Conservation (phyloP, 208 protist genomes). For the Leishmania braziliensis region DNA sequence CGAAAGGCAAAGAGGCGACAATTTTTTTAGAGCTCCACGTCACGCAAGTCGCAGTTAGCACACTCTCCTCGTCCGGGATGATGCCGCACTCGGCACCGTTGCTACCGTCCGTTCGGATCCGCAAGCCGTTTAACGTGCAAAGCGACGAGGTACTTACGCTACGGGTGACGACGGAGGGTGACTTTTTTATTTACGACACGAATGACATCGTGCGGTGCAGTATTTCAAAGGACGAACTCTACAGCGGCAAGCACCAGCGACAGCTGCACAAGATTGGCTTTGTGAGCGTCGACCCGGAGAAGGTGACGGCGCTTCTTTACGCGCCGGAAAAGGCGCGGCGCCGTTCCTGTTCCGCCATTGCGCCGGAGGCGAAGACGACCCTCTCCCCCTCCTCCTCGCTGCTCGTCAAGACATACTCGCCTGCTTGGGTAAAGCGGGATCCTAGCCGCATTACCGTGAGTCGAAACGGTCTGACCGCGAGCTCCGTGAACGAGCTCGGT, state of each 20-base stretch:
- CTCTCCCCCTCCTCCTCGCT: constrained; percentile 2
- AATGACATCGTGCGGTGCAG: constrained; percentile 80
- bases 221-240: constrained; percentile 52
- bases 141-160: constrained; percentile 75
- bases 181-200: constrained; percentile 82
- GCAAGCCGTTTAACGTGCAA: constrained; percentile 64
- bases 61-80: constrained; percentile 25
- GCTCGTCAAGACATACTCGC: constrained; percentile 45
- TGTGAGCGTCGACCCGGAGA: constrained; percentile 56
- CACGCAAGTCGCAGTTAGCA: constrained; percentile 29
- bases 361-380: constrained; percentile 21
- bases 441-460: constrained; percentile 52
- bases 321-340: constrained; percentile 41
- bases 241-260: constrained; percentile 20
- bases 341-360: constrained; percentile 25
- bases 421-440: constrained; percentile 68
- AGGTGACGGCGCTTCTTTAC: constrained; percentile 47
- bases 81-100: constrained; percentile 14
- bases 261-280: constrained; percentile 48
- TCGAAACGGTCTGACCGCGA: constrained; percentile 61
- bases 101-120: constrained; percentile 32
- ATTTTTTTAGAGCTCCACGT: constrained; percentile 84
- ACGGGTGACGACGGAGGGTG: constrained; percentile 72
- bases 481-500: constrained; percentile 59
- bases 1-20: constrained; percentile 56